Evolutionary conservation across 2,329 filamentous ascomycete genomes (phyloP), one percentile per base, ranked within the genome.

Genomic region (Trichoderma semiorbis): DNA sequence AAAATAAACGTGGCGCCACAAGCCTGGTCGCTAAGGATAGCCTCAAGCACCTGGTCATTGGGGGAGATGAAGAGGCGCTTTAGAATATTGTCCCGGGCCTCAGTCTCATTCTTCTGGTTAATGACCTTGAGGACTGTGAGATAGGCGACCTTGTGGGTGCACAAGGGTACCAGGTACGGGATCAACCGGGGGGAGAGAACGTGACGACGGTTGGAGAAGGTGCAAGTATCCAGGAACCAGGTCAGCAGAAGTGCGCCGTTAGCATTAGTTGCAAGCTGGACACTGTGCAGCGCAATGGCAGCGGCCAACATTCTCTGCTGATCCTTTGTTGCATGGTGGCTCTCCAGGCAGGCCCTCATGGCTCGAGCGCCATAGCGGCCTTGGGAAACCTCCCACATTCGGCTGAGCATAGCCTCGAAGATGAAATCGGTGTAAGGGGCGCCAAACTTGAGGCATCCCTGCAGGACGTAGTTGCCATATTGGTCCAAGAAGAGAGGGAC

Each of bases 191-290:
- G 96, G 58, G 96, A 95, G 70, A 99, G 87, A 32, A 98, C 95
- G 28, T 93, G 97, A 72, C 96, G 92, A 75, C 96, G 92, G 76
- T 92, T 90, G 43, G 95, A 94, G 85, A 98, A 97, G 16, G 93
- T 98, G 87, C 96, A 99, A 1, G 96, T 98, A 79, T 99, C 96
- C 70, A 99, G 86, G 86, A 98, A 97, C 96, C 96, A 99, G 12
- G 96, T 99, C 75, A 99, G 84, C 26, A 99, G 87, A 63, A 99
- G 85, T 55, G 96, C 96, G 36, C 96, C 96, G 77, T 99, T 99
- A 62, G 95, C 92, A 79, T 98, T 98, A 64, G 95, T 98, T 11
- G 96, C 95, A 74, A 99, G 88, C 83, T 98, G 95, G 30, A 98
- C 95, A 78, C 95, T 97, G 84, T 98, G 94, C 55, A 98, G 86